These are phyloP conservation scores for Xylaria sp. DNA, from an alignment of 2,329 filamentous ascomycete genomes.

Conservation along the genomic window DNA sequence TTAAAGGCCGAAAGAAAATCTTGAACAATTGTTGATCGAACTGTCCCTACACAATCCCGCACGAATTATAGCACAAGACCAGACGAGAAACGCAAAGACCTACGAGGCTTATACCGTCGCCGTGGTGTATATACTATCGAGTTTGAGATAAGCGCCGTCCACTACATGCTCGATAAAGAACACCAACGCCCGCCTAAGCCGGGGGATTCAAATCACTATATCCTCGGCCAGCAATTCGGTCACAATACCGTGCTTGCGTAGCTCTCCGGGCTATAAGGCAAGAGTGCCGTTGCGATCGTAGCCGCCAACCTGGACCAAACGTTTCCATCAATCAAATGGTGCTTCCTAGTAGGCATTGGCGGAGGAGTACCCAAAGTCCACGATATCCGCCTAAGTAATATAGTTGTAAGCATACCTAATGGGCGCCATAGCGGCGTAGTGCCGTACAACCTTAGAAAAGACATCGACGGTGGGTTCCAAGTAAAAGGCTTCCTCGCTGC, in stretches of 20 bases:
- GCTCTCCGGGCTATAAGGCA: conserved; percentile 36
- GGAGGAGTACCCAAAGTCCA: conserved; percentile 27
- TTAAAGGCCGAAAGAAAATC: not conserved
- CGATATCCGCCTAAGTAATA: conserved; percentile 29
- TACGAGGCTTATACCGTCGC: conserved; percentile 36
- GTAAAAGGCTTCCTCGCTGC: conserved; percentile 29
- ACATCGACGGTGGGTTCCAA: conserved; percentile 7
- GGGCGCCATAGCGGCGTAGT: conserved; percentile 19
- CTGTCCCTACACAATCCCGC: not conserved
- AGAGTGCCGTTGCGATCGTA: conserved; percentile 34
- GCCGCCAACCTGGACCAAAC: conserved; percentile 33
- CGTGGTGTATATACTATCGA: conserved; percentile 35
- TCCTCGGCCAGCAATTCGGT: conserved; percentile 34
- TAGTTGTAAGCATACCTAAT: conserved; percentile 23
- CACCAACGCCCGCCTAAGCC: conserved; percentile 27
- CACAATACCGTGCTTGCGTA: conserved; percentile 40
- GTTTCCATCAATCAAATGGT: conserved; percentile 35
- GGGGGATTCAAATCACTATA: conserved; percentile 37
- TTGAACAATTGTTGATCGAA: not conserved
- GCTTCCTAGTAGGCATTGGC: conserved; percentile 39
- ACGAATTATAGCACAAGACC: not conserved
- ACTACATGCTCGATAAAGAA: conserved; percentile 34
- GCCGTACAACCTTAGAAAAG: conserved; percentile 23
- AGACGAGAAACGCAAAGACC: conserved; percentile 1
- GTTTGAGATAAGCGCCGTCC: conserved; percentile 37